Base-by-base conservation (phyloP, 352 stramenopile species). In the Plasmopara muralis region DNA sequence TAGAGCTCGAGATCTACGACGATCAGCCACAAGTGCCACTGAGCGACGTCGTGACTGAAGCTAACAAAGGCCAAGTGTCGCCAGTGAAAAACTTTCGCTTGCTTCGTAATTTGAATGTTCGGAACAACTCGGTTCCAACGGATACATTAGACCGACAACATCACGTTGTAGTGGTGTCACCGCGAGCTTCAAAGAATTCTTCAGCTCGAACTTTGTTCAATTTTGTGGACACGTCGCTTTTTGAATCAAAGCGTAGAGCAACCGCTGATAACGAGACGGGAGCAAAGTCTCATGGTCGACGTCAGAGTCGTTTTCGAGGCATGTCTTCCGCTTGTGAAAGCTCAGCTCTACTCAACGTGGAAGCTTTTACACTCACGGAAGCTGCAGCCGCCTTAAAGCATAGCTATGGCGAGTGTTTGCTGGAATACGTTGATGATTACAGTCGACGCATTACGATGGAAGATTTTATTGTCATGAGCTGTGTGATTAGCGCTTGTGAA, bases 1-100 rank as follows among this genome's bases (percentile, higher is more conserved):
- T 91, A 7, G 74, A 91, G 41, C 50, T 91, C 6, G 76, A 91
- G 49, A 85, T 91, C 18, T 89, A 85, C 50, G 64, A 89, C 10
- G 70, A 69, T 29, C 54, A 68, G 20, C 57, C 57, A 9, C 62
- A 70, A 28, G 53, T 67, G 34, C 48, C 53, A 15, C 48, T 57
- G 29, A 29, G 14, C 8, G 57, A 70, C 3, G 33, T 60, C 14
- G 30, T 64, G 20, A 33, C 15, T 16, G 47, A 47, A 9, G 18
- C 54, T 2, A 62, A 57, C 12, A 50, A 42, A 13, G 35, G 39
- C 8, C 54, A 53, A 14, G 44, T 48, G 35, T 35, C 47, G 28
- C 46, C 25, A 0, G 53, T 50, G 9, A 59, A 50, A 13, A 68
- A 50, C 39, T 40, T 61, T 20, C 53, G 43, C 16, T 51, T 56